phyloP scores from a whole-genome alignment of 208 protist species.

The Leishmania guyanensis region DNA sequence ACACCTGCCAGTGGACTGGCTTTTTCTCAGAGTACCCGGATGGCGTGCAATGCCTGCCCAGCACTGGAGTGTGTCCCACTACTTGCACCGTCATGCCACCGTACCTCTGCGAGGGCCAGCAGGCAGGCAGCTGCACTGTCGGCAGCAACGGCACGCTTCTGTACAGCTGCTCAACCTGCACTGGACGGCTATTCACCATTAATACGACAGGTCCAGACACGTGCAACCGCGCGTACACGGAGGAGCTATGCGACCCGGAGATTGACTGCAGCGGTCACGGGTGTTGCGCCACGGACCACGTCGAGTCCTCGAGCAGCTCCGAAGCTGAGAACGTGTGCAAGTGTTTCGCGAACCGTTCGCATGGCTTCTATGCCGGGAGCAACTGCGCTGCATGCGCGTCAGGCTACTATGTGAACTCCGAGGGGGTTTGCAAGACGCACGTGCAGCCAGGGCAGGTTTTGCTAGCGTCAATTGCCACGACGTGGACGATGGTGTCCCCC shows the following conservation, averaged over 20 bases:
- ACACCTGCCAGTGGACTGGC: constrained; percentile 51
- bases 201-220: constrained; percentile 10
- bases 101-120: constrained; percentile 36
- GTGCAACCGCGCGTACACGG: constrained; percentile 31
- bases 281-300: constrained; percentile 45
- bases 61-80: constrained; percentile 52
- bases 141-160: constrained; percentile 12
- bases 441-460: constrained; percentile 45
- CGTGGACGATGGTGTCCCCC: constrained; percentile 86
- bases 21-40: constrained; percentile 47
- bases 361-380: constrained; percentile 47
- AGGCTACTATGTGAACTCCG: constrained; percentile 34
- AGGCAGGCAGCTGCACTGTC: constrained; percentile 18
- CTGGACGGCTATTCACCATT: constrained; percentile 56
- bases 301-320: not conserved
- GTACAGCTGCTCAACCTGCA: constrained; percentile 63
- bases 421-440: constrained; percentile 16
- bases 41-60: constrained; percentile 54
- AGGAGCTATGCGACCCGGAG: constrained; percentile 20
- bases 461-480: constrained; percentile 67
- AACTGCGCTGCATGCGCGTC: constrained; percentile 39
- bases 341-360: constrained; percentile 44
- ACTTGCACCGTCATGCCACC: constrained; percentile 34
- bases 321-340: constrained; percentile 24
- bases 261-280: constrained; percentile 52